Conservation (phyloP, 805 yeast species). For the Yarrowia hollandica region DNA sequence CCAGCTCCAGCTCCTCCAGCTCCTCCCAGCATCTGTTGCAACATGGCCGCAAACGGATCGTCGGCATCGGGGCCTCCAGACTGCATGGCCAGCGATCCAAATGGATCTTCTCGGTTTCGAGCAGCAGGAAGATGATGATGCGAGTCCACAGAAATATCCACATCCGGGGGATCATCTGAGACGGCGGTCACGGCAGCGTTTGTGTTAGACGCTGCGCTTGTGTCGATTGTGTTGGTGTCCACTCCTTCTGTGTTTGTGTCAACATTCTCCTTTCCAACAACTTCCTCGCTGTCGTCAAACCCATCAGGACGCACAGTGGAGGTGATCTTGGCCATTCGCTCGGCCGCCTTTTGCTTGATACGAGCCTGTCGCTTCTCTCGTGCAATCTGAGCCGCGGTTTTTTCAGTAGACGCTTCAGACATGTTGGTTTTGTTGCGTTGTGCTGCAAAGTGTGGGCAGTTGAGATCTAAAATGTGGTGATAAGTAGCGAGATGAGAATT, state of each 20-base stretch:
- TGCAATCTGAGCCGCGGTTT: constrained; percentile 20
- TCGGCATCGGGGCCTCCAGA: not conserved
- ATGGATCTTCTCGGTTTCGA: constrained; percentile 11
- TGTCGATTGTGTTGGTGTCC: too few species aligned
- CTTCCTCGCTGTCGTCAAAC: not conserved
- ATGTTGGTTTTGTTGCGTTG: not conserved
- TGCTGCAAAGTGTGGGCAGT: not conserved
- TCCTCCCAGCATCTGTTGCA: constrained; percentile 25
- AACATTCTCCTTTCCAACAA: not conserved
- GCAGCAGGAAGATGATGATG: constrained; percentile 9
- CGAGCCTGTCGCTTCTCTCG: constrained; percentile 28
- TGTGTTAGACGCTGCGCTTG: too few species aligned
- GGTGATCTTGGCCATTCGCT: constrained; percentile 27
- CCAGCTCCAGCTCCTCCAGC: not conserved
- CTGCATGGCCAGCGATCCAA: constrained; percentile 16
- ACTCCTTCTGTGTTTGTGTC: not conserved
- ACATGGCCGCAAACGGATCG: constrained; percentile 19
- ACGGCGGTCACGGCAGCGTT: too few species aligned
- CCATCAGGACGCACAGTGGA: constrained; percentile 14
- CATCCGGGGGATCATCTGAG: constrained; percentile 21
- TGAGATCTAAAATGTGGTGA: too few species aligned
- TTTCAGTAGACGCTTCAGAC: constrained; percentile 4
- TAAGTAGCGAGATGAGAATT: not conserved
- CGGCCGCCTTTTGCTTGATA: constrained; percentile 25
- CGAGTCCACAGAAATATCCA: constrained; percentile 3